These are phyloP conservation scores for Spongiforma sp. DNA, from an alignment of 1,284 basidiomycete species.

Conservation along the genomic window DNA sequence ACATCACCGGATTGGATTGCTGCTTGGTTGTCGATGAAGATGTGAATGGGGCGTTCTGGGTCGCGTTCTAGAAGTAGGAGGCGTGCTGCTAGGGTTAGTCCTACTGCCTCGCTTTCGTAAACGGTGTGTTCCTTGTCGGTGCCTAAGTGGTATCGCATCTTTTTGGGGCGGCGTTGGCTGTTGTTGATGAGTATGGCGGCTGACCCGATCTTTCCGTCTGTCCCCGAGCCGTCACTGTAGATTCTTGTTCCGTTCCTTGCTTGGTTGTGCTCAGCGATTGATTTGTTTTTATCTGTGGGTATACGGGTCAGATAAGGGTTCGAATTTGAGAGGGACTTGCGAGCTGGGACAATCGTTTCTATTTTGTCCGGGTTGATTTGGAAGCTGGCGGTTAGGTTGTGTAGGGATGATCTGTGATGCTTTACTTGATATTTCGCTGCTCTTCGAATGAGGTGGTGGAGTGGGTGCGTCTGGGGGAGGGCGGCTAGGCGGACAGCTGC, in stretches of 20 bases:
- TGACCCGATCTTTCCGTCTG: not conserved
- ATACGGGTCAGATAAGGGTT: not conserved
- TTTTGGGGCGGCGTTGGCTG: not conserved
- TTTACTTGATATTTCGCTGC: not conserved
- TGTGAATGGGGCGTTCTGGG: not conserved
- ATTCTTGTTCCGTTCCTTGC: not conserved
- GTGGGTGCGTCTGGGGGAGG: not conserved
- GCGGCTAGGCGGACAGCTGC: not conserved
- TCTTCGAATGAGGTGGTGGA: not conserved
- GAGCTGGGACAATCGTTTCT: not conserved
- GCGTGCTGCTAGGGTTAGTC: not conserved
- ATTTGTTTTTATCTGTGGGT: not conserved
- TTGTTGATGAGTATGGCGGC: not conserved
- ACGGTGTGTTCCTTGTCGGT: not conserved
- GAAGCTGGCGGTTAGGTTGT: not conserved
- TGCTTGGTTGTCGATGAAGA: not conserved
- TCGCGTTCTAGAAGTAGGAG: not conserved
- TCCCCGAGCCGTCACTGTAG: not conserved
- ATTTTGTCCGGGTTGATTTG: not conserved
- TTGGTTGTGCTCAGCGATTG: not conserved
- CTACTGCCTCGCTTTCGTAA: not conserved
- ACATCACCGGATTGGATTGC: not conserved
- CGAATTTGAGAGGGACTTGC: not conserved
- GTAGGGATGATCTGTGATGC: not conserved
- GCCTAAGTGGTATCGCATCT: not conserved